Evolutionary conservation across 495 filamentous ascomycete species (phyloP).

Genomic region (Chaetomium tenue): DNA sequence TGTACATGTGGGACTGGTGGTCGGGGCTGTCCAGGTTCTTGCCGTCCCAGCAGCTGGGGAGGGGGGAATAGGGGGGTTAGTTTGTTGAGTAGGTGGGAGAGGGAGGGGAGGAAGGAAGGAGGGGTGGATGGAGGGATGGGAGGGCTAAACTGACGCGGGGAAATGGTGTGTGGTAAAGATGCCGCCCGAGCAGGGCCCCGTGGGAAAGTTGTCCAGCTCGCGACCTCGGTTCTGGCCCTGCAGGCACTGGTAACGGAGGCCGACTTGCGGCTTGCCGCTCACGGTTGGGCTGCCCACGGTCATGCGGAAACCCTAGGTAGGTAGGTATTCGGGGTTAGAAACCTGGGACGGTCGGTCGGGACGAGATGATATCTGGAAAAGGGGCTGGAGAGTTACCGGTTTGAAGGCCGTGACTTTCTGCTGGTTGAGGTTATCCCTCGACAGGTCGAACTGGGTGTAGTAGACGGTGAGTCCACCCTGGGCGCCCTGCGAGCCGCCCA

Average conservation of each 20-base stretch:
- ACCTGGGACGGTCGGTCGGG: not conserved
- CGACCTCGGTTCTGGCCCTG: slow-evolving; percentile 36
- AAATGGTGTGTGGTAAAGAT: slow-evolving; percentile 54
- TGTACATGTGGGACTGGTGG: slow-evolving; percentile 54
- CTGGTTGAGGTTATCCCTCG: slow-evolving; percentile 34
- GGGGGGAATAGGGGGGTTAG: too few species aligned
- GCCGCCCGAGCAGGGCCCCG: slow-evolving; percentile 43
- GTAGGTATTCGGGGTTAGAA: not conserved
- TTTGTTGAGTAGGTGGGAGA: not conserved
- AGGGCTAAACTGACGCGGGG: slow-evolving; percentile 35
- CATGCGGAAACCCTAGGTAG: slow-evolving; percentile 52
- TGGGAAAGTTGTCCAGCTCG: slow-evolving; percentile 47
- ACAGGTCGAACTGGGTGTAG: slow-evolving; percentile 45
- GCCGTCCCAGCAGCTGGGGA: slow-evolving; percentile 53
- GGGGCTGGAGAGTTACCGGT: slow-evolving; percentile 29
- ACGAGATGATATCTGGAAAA: not conserved
- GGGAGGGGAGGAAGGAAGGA: not conserved
- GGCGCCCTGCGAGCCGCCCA: slow-evolving; percentile 44
- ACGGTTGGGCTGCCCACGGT: slow-evolving; percentile 47
- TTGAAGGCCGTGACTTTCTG: slow-evolving; percentile 44
- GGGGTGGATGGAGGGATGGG: not conserved
- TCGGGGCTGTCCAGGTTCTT: slow-evolving; percentile 56
- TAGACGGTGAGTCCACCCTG: slow-evolving; percentile 47
- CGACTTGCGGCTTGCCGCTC: slow-evolving; percentile 37
- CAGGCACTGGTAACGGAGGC: slow-evolving; percentile 49